These are phyloP conservation scores for Neurospora sp. DNA, from an alignment of 495 filamentous ascomycete species.

Conservation along the genomic window DNA sequence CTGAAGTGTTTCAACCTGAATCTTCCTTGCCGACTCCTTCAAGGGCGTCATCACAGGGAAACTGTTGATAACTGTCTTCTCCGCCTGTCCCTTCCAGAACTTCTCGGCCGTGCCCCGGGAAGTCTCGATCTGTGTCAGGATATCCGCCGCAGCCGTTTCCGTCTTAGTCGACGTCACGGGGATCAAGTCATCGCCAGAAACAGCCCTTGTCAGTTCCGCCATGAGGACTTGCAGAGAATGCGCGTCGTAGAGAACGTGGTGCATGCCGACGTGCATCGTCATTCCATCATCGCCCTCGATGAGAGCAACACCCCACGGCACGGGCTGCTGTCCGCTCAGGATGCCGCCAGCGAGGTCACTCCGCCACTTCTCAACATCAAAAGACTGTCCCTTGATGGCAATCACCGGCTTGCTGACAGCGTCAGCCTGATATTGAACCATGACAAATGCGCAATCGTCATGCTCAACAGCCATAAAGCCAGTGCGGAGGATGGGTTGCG, in stretches of 20 bases:
- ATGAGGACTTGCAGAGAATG: conserved; percentile 53
- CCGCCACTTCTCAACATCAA: conserved; percentile 25
- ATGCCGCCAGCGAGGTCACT: conserved; percentile 4
- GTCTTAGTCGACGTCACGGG: conserved; percentile 15
- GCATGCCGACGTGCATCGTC: conserved; percentile 40
- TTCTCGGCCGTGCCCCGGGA: conserved; percentile 24
- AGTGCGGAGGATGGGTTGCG: conserved; percentile 63
- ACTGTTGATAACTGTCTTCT: conserved; percentile 43
- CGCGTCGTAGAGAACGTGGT: conserved; percentile 77
- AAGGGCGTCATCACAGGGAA: conserved; percentile 65
- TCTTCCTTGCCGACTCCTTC: conserved; percentile 25
- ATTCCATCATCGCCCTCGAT: conserved; percentile 11
- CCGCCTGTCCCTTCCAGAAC: conserved; percentile 53
- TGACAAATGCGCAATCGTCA: conserved; percentile 48
- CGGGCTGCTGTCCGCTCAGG: conserved; percentile 3
- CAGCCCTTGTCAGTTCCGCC: conserved; percentile 34
- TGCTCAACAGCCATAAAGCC: conserved; percentile 55
- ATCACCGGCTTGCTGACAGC: neutral
- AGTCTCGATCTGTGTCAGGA: conserved; percentile 35
- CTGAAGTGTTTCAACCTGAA: conserved; percentile 29
- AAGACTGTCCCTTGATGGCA: neutral
- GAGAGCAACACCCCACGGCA: conserved; percentile 24
- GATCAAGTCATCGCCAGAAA: neutral
- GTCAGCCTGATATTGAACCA: conserved; percentile 43
- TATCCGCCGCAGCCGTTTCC: conserved; percentile 36